These are phyloP conservation scores for Colletotrichum lindemuthianum DNA, from an alignment of 2,329 filamentous ascomycete species.

Conservation along the genomic window DNA sequence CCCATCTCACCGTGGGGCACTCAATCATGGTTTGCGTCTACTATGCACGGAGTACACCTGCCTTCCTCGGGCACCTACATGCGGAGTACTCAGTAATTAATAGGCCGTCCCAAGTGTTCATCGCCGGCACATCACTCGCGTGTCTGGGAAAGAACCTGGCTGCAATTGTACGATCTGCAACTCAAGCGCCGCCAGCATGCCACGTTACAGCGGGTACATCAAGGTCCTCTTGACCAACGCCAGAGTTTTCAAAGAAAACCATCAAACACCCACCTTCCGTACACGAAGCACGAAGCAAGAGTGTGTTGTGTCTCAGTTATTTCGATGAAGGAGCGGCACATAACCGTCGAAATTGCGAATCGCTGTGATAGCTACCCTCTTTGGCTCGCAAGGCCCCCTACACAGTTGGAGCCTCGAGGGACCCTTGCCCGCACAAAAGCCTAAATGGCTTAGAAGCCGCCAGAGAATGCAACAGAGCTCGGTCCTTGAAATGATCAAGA, in stretches of 20 bases:
- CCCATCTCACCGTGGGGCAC: too few relatives aligned
- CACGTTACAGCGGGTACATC: conserved; percentile 16
- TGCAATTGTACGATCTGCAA: conserved; percentile 16
- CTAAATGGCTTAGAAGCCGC: conserved; percentile 19
- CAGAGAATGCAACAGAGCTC: conserved; percentile 1
- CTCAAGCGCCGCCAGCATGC: conserved; percentile 13
- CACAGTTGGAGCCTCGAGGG: conserved; percentile 8
- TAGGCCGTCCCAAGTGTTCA: neutral
- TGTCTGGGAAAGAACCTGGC: conserved; percentile 4
- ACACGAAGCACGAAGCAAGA: neutral
- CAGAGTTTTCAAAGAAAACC: too few relatives aligned
- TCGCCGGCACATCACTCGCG: too few relatives aligned
- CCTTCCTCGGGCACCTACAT: too few relatives aligned
- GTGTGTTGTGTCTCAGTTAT: conserved; percentile 27
- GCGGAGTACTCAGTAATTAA: too few relatives aligned
- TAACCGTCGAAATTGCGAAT: conserved; percentile 33
- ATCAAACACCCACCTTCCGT: neutral
- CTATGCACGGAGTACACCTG: too few relatives aligned
- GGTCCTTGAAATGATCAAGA: neutral
- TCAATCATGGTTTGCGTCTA: too few relatives aligned
- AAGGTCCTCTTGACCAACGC: neutral
- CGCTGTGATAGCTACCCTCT: conserved; percentile 18
- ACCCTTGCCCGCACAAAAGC: conserved; percentile 19
- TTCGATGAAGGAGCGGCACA: conserved; percentile 24
- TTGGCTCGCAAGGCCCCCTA: conserved; percentile 8